Evolutionary conservation across 768 basidiomycete genomes (phyloP).

Genomic region (Tylopilus subfusipes): DNA sequence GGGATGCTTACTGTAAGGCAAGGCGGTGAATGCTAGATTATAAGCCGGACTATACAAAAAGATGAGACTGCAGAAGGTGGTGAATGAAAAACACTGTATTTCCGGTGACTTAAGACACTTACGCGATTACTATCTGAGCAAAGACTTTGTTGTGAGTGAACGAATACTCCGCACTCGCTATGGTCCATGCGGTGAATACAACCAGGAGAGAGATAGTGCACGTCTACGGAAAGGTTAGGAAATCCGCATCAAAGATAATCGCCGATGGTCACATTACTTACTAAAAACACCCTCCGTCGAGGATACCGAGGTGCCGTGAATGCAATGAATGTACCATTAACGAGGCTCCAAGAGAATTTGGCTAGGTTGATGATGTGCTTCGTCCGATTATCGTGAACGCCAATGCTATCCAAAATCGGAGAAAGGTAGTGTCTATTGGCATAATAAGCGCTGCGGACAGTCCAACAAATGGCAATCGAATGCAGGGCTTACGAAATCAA

Average conservation of each 20-base stretch:
- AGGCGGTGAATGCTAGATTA: slow-evolving; percentile 3
- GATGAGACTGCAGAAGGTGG: slow-evolving; percentile 4
- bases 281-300: slow-evolving; percentile 10
- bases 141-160: slow-evolving; percentile 4
- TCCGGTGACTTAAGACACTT: neutral
- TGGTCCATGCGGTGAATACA: slow-evolving; percentile 16
- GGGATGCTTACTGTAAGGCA: slow-evolving; percentile 1
- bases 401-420: slow-evolving; percentile 9
- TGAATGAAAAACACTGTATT: neutral
- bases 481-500: slow-evolving; percentile 4
- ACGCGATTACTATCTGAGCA: slow-evolving; percentile 10
- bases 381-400: slow-evolving; percentile 13
- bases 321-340: slow-evolving; percentile 1
- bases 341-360: slow-evolving; percentile 1
- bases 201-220: slow-evolving; percentile 13
- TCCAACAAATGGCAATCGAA: neutral
- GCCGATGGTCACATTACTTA: neutral
- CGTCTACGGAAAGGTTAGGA: neutral
- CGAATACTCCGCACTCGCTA: slow-evolving; percentile 12
- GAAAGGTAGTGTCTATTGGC: neutral
- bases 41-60: neutral
- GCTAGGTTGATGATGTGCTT: slow-evolving; percentile 13
- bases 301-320: slow-evolving; percentile 4
- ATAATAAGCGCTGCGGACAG: neutral
- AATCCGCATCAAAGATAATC: neutral